Evolutionary conservation across 2,329 filamentous ascomycete species (phyloP).

Genomic region (Ophiostoma sp.): DNA sequence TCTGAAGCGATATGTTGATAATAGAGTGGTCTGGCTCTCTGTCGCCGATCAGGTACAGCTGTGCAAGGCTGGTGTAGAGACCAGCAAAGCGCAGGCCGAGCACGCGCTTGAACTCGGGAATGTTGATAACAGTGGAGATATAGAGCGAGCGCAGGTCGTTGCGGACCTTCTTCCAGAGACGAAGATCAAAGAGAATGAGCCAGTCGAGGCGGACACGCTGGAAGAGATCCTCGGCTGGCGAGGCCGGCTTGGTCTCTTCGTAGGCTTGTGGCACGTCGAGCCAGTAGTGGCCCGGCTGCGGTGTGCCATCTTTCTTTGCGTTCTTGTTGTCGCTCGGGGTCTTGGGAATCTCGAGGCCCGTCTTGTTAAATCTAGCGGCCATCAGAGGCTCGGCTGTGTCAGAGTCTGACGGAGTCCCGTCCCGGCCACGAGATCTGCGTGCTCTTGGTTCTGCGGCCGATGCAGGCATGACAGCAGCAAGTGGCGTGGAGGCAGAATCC

Average conservation of each 20-base stretch:
- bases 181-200: slow-evolving; percentile 87
- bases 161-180: slow-evolving; percentile 94
- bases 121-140: slow-evolving; percentile 91
- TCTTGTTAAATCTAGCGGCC: slow-evolving; percentile 57
- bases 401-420: slow-evolving; percentile 65
- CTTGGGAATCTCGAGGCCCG: slow-evolving; percentile 69
- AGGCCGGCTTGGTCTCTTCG: slow-evolving; percentile 55
- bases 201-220: slow-evolving; percentile 87
- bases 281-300: slow-evolving; percentile 73
- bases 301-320: slow-evolving; percentile 36
- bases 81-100: slow-evolving; percentile 90
- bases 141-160: slow-evolving; percentile 89
- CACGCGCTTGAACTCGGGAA: slow-evolving; percentile 93
- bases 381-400: slow-evolving; percentile 65
- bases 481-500: neutral
- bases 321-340: slow-evolving; percentile 58
- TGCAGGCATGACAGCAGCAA: neutral
- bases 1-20: slow-evolving; percentile 93
- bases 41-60: slow-evolving; percentile 92
- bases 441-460: neutral
- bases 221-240: slow-evolving; percentile 79
- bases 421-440: slow-evolving; percentile 43
- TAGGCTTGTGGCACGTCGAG: slow-evolving; percentile 71
- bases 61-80: slow-evolving; percentile 86
- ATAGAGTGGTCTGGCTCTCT: slow-evolving; percentile 97